Base-by-base conservation (phyloP, 257 asterid species). In the Linaria vulgaris region DNA sequence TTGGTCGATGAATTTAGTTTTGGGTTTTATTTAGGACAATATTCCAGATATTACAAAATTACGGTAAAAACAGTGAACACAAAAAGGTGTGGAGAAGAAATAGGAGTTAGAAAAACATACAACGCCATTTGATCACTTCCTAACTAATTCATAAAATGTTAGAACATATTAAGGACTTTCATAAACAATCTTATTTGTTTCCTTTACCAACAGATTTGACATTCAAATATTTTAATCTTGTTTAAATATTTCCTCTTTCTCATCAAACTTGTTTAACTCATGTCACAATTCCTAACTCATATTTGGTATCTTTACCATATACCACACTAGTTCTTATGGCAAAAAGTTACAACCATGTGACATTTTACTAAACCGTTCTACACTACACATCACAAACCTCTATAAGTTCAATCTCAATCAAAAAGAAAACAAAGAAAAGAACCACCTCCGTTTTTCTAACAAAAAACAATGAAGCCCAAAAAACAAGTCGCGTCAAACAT, bases 401-500 rank as follows among this genome's bases (percentile, higher is more conserved):
- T 60, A 14, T 22, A 60, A 10, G 3, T 60, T 38, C 34, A 11
- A 13, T 1, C 21, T 59, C n/a, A n/a, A 52, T 24, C 57, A 5
- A 52, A 3, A 50, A 6, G 10, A 34, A 34, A 7, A n/a, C n/a
- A 6, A 30, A 34, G 9, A 34, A 34, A 34, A 8, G 41, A 34
- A 34, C 41, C 13, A 19, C 19, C 27, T 16, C 34, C 19, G 9
- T 24, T 12, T 25, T 53, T 22, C 5, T 23, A 12, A 12, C 58
- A 21, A 53, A n/a, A 53, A 5, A 53, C 1, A n/a, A 53, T 53
- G 59, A 53, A 53, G 16, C n/a, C 16, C 1, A 53, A 53, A 19
- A 53, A 53, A 12, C 31, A 22, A 22, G 5, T 22, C 24, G 13
- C 17, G 17, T 64, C 85, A 61, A 48, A 60, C 80, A 82, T 72